Conservation (phyloP, 768 basidiomycete genomes). For the Strobilomyces echinocephalus region DNA sequence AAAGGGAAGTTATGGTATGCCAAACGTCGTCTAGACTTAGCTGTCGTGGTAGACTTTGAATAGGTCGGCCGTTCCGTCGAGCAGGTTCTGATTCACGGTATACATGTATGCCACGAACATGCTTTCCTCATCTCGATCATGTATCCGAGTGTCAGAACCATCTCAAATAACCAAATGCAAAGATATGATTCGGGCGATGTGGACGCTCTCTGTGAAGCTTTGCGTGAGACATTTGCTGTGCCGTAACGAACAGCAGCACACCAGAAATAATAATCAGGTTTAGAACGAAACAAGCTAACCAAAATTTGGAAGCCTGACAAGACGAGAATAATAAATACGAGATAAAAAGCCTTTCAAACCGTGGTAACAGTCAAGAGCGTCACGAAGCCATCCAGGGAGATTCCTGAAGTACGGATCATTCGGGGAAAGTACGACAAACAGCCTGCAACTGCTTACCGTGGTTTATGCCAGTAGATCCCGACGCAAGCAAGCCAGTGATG, state of each 20-base stretch:
- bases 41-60: neutral
- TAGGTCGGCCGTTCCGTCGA: neutral
- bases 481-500: slow-evolving; percentile 48
- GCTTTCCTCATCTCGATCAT: too few species aligned
- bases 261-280: too few species aligned
- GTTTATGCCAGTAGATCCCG: slow-evolving; percentile 49
- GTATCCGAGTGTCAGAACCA: neutral
- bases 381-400: slow-evolving; percentile 54
- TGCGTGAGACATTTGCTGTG: neutral
- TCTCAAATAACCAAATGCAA: neutral
- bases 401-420: slow-evolving; percentile 34
- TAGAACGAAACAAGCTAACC: neutral
- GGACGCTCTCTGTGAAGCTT: too few species aligned
- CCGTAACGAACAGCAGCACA: neutral
- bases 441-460: slow-evolving; percentile 35
- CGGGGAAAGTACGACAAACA: neutral
- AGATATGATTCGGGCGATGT: too few species aligned
- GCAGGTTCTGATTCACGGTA: neutral
- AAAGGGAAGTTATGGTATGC: neutral
- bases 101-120: too few species aligned
- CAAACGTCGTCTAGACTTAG: neutral
- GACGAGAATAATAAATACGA: neutral
- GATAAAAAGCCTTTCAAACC: slow-evolving; percentile 13
- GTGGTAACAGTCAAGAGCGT: slow-evolving; percentile 51
- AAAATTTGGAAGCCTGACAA: neutral